Evolutionary conservation across 2,329 filamentous ascomycete genomes (phyloP), one percentile per base, ranked within the genome.

Genomic region (Alternaria arborescens): DNA sequence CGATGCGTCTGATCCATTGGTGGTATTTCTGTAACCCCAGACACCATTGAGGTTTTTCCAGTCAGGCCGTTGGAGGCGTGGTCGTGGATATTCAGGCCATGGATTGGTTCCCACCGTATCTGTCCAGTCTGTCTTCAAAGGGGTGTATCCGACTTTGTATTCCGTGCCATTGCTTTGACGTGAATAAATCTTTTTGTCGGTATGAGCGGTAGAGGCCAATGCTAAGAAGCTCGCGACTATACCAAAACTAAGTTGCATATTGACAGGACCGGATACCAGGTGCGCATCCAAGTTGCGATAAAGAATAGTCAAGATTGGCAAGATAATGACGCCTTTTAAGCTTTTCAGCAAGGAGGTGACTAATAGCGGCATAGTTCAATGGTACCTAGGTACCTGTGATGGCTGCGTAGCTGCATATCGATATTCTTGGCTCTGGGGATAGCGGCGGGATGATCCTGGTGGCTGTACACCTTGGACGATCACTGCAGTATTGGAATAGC

Each of bases 31-130:
- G 71, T 82, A 88, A 3, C 82, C 84, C 86, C 86, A 88, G 5
- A 88, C 81, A 0, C 86, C 86, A 58, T 88, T 88, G 6, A 88
- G 78, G 44, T 80, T 86, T 71, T 84, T 77, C 86, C 86, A 88
- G 5, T 77, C 68, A 5, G 84, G 78, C 5, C 86, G 83, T 36
- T 82, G 81, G 8, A 88, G 81, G 65, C 84, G 85, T 3, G 86
- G 86, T 0, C 86, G 83, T 10, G 86, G 86, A 64, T 88, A 82
- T 50, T 88, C 84, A 1, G 84, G 84, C 86, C 86, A 87, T 0
- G 85, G 84, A 40, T 83, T 76, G 1, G 79, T 85, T 34, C 85
- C 85, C 20, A 86, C 82, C 5, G 81, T 75, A 55, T 80, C 74
- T 1, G 85, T 87, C 85, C 85, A 87, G 67, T 32, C 75, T 60